These are phyloP conservation scores for Collybia mongolica DNA, from an alignment of 768 basidiomycete genomes.

Conservation along the genomic window DNA sequence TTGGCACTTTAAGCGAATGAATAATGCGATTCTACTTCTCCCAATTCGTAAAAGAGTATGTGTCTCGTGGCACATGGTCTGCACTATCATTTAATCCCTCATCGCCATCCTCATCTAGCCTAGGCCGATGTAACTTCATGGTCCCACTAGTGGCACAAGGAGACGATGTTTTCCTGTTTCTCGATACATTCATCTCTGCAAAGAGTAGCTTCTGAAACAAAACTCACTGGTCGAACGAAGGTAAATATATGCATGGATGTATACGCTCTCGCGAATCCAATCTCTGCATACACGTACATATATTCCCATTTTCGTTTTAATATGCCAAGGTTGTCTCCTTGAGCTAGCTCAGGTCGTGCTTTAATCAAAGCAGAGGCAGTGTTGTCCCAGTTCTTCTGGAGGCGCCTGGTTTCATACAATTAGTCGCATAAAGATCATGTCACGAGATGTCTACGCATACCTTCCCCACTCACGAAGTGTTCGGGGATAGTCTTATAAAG, in stretches of 20 bases:
- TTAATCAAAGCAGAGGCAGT: slow-evolving; percentile 3
- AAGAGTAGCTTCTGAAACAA: neutral
- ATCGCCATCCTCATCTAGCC: too few species aligned
- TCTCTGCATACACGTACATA: slow-evolving; percentile 18
- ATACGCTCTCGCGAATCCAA: slow-evolving; percentile 15
- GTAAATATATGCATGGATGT: slow-evolving; percentile 7
- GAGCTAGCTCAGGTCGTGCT: slow-evolving; percentile 9
- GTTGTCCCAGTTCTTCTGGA: slow-evolving; percentile 10
- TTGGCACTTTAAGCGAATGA: too few species aligned
- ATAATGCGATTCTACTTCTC: too few species aligned
- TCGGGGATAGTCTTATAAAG: slow-evolving; percentile 15
- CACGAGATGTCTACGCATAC: slow-evolving; percentile 7
- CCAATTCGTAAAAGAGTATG: too few species aligned
- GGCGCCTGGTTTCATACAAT: slow-evolving; percentile 6
- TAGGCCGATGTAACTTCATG: too few species aligned
- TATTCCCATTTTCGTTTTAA: slow-evolving; percentile 39
- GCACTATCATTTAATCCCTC: too few species aligned
- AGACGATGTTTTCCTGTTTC: neutral
- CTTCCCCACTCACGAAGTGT: slow-evolving; percentile 29
- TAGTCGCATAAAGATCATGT: neutral
- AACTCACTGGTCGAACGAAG: slow-evolving; percentile 10
- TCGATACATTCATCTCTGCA: neutral
- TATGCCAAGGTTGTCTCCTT: slow-evolving; percentile 24
- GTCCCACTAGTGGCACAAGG: neutral
- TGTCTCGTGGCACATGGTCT: too few species aligned